Percentiles rank a stretch among this genome's conserved stretches.
These are phyloP conservation scores for Pleurozium schreberi DNA, from an alignment of 225 moss, liverwort and hornwort species.

Conservation along the genomic window DNA sequence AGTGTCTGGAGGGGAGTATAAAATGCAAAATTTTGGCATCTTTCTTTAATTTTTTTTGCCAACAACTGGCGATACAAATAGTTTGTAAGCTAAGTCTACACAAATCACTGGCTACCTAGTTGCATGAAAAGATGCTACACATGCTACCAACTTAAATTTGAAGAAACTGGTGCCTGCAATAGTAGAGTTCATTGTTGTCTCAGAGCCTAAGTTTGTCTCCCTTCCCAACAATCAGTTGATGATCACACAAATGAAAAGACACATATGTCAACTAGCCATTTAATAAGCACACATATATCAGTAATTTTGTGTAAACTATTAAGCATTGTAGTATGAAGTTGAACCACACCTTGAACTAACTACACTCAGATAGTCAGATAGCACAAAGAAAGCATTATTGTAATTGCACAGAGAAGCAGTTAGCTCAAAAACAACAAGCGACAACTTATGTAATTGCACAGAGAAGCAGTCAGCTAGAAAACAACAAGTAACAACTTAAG, in stretches of 20 bases:
- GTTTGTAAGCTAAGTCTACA: not conserved
- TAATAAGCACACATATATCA: too few species aligned
- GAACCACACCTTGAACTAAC: too few species aligned
- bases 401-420: too few species aligned
- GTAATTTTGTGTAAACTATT: too few species aligned
- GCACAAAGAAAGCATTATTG: too few species aligned
- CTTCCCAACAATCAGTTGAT: not conserved
- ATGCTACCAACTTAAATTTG: not conserved
- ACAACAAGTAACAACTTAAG: not conserved
- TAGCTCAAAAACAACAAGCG: too few species aligned
- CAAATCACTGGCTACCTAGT: not conserved
- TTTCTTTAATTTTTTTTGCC: not conserved
- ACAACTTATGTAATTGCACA: too few species aligned
- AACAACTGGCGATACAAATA: not conserved
- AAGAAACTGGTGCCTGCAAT: accelerated
- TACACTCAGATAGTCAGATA: not conserved
- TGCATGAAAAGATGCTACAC: not conserved
- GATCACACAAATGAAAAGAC: not conserved
- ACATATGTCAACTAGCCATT: too few species aligned
- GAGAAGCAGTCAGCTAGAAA: too few species aligned
- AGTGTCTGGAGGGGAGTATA: not conserved
- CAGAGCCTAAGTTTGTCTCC: too few species aligned
- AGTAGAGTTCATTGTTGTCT: too few species aligned
- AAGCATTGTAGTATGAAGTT: too few species aligned
- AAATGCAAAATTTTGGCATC: not conserved